Evolutionary conservation across 345 rosid species (phyloP).

Genomic region (Boechera divaricarpa): DNA sequence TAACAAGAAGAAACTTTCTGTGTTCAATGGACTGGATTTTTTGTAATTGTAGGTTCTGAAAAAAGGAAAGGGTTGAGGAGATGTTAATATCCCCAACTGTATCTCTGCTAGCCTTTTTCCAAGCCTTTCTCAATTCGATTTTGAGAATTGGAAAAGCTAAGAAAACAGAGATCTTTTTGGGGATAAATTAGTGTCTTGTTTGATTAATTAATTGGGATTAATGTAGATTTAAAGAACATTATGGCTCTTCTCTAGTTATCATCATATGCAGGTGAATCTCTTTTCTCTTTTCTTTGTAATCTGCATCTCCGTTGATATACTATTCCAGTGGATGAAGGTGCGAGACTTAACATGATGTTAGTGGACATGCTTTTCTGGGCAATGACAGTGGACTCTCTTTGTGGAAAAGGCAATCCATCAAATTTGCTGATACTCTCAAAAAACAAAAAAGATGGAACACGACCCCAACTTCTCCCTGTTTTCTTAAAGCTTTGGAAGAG

Average conservation of each 20-base stretch:
- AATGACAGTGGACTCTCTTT: too few species aligned
- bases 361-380: too few species aligned
- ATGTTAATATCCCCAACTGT: slow-evolving; percentile 24
- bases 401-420: too few species aligned
- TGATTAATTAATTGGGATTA: slow-evolving; percentile 28
- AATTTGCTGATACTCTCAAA: too few species aligned
- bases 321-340: too few species aligned
- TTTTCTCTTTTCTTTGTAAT: too few species aligned
- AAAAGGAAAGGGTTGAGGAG: slow-evolving; percentile 10
- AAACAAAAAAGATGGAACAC: too few species aligned
- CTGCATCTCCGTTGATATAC: too few species aligned
- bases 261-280: not conserved
- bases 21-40: not conserved
- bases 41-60: slow-evolving; percentile 24
- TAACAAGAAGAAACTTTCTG: slow-evolving; percentile 13
- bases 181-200: slow-evolving; percentile 33
- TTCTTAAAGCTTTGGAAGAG: too few species aligned
- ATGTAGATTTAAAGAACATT: slow-evolving; percentile 35
- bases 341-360: too few species aligned
- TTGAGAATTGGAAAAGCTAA: slow-evolving; percentile 32
- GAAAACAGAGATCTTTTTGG: slow-evolving; percentile 21
- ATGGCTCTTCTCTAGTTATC: slow-evolving; percentile 25
- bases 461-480: too few species aligned
- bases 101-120: slow-evolving; percentile 1
- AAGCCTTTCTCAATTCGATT: slow-evolving; percentile 24